Base-by-base conservation (phyloP, 257 asterid species). In the Anisodus acutangulus region DNA sequence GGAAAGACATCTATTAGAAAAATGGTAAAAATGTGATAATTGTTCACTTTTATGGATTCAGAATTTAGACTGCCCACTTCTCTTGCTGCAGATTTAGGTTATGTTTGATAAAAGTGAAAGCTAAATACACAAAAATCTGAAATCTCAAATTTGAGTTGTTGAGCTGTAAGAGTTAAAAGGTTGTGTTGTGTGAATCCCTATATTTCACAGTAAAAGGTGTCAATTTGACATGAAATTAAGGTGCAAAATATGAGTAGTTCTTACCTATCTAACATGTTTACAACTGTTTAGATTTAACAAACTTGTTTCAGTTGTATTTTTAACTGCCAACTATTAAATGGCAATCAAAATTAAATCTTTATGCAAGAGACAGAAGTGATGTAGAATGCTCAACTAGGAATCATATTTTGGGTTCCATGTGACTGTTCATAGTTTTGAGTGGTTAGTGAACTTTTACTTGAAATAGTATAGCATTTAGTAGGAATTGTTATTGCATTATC, bases 71-170 rank as follows among this genome's bases (percentile, higher is more conserved):
- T 10, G 43, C 3, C 19, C 74, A 67, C 74, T 26, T 67, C 19
- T 67, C 49, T 64, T 67, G 74, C 49, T 6, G 4, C n/a, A 41
- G 51, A 69, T 39, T 12, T 39, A 39, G 54, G 78, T 69, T 69
- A 16, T 69, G 78, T 69, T 69, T 39, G 8, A 69, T 41, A 39
- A 41, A 69, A 51, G 11, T 45, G 78, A 69, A 69, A 69, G 39
- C 8, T 39, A 69, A n/a, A 69, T 69, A 16, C 54, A 16, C 78
- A 51, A 39, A 68, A 68, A 68, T 68, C 53, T 69, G 78, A 69
- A 39, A 69, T 16, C 78, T 69, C 5, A 3, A 41, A 3, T 69
- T 39, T 69, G 31, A 69, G 54, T 69, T 69, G 31, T 69, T 16
- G 78, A 69, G 53, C 54, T 69, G 78, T 69, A 39, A 69, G 53